These are phyloP conservation scores for Piloderma croceum DNA, from an alignment of 768 basidiomycete genomes.

Conservation along the genomic window DNA sequence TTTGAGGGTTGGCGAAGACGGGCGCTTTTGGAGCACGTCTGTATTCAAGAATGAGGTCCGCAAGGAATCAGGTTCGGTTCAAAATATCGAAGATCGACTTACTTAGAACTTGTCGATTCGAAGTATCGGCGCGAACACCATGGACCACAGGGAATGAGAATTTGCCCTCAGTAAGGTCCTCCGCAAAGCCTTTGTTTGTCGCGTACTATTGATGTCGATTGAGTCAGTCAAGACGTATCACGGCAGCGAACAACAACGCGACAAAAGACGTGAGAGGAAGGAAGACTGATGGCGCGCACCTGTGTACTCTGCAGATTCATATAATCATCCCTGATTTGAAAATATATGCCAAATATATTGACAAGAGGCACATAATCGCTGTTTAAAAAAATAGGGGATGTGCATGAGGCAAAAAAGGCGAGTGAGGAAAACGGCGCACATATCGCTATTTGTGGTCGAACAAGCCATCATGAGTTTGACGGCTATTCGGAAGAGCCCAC, in stretches of 20 bases:
- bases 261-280: neutral
- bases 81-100: slow-evolving; percentile 23
- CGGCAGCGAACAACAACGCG: neutral
- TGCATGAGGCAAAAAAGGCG: neutral
- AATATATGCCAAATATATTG: slow-evolving; percentile 51
- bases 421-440: neutral
- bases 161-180: slow-evolving; percentile 94
- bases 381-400: neutral
- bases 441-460: slow-evolving; percentile 55
- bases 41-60: neutral
- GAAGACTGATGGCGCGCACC: neutral
- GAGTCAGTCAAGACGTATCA: neutral
- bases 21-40: slow-evolving; percentile 90
- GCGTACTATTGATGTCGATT: slow-evolving; percentile 51
- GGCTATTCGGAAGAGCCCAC: slow-evolving; percentile 85
- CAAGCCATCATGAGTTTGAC: slow-evolving; percentile 97
- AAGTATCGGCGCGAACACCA: slow-evolving; percentile 70
- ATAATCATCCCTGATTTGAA: slow-evolving; percentile 59
- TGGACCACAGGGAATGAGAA: slow-evolving; percentile 97
- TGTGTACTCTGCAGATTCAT: slow-evolving; percentile 4
- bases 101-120: slow-evolving; percentile 84
- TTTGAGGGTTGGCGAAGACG: slow-evolving; percentile 77
- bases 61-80: neutral
- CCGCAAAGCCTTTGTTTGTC: slow-evolving; percentile 81
- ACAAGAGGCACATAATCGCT: slow-evolving; percentile 54